Conservation (phyloP, 1,284 basidiomycete species). For the Xerocomus amazonicus region DNA sequence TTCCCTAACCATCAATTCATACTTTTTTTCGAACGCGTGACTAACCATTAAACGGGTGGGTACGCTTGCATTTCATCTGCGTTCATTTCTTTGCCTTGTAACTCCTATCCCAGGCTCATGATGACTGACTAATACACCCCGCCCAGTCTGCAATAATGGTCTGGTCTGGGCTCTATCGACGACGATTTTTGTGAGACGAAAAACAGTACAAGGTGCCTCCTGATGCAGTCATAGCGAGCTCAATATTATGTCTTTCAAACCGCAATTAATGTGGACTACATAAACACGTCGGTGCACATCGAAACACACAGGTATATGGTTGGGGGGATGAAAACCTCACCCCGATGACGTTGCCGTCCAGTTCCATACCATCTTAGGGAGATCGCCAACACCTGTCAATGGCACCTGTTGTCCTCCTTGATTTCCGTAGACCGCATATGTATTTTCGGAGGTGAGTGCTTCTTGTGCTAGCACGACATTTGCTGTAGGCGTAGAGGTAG, state of each 20-base stretch:
- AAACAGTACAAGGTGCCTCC: too few species aligned
- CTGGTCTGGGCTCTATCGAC: not conserved
- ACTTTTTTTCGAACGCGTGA: not conserved
- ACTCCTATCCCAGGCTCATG: too few species aligned
- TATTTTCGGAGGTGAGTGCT: not conserved
- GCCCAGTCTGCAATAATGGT: too few species aligned
- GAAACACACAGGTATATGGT: not conserved
- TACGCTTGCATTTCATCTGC: not conserved
- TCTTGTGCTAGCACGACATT: conserved; percentile 12
- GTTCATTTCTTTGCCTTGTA: too few species aligned
- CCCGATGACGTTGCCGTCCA: conserved; percentile 12
- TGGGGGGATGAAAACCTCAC: not conserved
- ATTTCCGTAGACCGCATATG: conserved; percentile 18
- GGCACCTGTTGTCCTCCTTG: conserved; percentile 5
- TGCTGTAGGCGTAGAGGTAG: conserved; percentile 28
- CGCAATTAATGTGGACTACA: not conserved
- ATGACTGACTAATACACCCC: not conserved
- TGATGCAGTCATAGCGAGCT: not conserved
- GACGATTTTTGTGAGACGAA: too few species aligned
- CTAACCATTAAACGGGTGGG: conserved; percentile 5
- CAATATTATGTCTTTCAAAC: not conserved
- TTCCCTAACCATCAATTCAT: too few species aligned
- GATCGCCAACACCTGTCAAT: conserved; percentile 16
- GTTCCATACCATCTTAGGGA: conserved; percentile 26
- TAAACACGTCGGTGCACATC: not conserved